phyloP scores from a whole-genome alignment of 2,329 filamentous ascomycete genomes.

The Malbranchea cinnamomea region DNA sequence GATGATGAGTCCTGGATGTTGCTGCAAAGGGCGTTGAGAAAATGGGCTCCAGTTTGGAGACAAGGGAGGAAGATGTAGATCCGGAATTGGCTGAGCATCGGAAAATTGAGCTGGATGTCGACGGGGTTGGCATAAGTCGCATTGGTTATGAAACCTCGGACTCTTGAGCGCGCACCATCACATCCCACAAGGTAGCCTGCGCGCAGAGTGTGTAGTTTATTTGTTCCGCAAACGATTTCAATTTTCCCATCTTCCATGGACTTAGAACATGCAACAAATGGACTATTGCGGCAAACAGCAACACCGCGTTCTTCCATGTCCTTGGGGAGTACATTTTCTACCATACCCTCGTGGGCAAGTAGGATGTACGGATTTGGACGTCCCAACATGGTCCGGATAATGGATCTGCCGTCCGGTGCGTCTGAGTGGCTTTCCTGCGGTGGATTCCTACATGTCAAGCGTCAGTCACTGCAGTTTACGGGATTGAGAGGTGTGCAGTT shows the following conservation, averaged over 20 bases:
- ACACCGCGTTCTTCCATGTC: slow-evolving; percentile 52
- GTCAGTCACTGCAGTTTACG: too few relatives aligned
- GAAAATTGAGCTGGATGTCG: slow-evolving; percentile 63
- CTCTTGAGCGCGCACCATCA: slow-evolving; percentile 55
- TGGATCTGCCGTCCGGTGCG: slow-evolving; percentile 52
- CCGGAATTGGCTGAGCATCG: slow-evolving; percentile 61
- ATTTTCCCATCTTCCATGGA: slow-evolving; percentile 23
- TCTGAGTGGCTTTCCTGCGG: slow-evolving; percentile 36
- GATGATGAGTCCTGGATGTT: slow-evolving; percentile 37
- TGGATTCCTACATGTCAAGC: slow-evolving; percentile 19
- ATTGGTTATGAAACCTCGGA: slow-evolving; percentile 38
- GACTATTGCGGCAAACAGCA: slow-evolving; percentile 47
- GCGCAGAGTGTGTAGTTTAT: slow-evolving; percentile 7
- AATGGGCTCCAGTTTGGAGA: slow-evolving; percentile 39
- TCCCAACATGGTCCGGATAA: slow-evolving; percentile 43
- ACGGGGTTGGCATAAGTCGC: slow-evolving; percentile 57
- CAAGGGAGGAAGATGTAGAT: slow-evolving; percentile 57
- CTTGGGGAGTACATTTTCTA: slow-evolving; percentile 55
- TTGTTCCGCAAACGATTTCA: slow-evolving; percentile 27
- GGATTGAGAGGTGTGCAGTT: too few relatives aligned
- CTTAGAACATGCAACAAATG: slow-evolving; percentile 42
- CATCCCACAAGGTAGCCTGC: slow-evolving; percentile 41
- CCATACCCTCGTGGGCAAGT: slow-evolving; percentile 56
- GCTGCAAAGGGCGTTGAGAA: slow-evolving; percentile 45
- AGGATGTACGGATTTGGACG: slow-evolving; percentile 40